phyloP scores from a whole-genome alignment of 164 flowering plant genomes.

The Stephania yunnanensis region DNA sequence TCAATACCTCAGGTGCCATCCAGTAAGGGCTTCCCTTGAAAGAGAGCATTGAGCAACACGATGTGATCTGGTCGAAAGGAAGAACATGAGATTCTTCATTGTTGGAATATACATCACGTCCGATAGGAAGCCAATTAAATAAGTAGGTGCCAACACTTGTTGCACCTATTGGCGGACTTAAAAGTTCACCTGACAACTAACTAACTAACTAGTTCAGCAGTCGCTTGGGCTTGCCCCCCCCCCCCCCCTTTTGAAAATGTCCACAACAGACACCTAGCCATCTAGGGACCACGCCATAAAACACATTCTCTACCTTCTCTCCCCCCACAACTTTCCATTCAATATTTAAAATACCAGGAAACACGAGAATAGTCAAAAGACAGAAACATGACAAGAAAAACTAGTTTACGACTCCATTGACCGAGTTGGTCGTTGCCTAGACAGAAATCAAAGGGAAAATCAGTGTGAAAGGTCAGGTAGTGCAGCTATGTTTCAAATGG shows the following conservation, averaged over 20 bases:
- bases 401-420: not conserved
- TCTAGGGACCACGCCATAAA: not conserved
- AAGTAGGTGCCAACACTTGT: not conserved
- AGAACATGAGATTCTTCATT: conserved; percentile 6
- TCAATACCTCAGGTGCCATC: conserved; percentile 97
- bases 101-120: not conserved
- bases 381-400: not conserved
- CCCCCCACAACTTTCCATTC: not conserved
- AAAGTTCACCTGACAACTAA: not conserved
- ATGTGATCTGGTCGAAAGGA: conserved; percentile 44
- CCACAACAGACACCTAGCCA: not conserved
- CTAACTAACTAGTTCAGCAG: not conserved
- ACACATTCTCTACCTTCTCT: not conserved
- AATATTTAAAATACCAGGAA: not conserved
- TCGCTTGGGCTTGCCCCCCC: not conserved
- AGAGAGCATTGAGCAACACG: conserved; percentile 68
- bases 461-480: not conserved
- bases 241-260: not conserved
- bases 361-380: not conserved
- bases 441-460: not conserved
- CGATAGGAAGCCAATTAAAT: not conserved
- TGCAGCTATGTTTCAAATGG: not conserved
- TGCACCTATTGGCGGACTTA: not conserved
- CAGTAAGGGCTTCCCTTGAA: conserved; percentile 97
- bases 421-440: not conserved